Conservation (phyloP, 148 eudicot species). For the Drosera capensis region DNA sequence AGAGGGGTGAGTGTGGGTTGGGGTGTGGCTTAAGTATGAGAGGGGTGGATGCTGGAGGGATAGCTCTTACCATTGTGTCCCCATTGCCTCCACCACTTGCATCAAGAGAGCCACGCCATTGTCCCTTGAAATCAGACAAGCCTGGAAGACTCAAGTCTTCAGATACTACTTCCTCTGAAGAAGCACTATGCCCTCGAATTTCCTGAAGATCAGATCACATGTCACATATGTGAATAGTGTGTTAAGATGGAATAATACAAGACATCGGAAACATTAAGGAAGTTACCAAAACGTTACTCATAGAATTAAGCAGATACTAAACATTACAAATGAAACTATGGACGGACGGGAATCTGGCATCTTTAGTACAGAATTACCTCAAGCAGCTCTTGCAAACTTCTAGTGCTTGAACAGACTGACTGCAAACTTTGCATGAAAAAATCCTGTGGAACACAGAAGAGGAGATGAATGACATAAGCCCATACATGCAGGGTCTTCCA, state of each 20-base stretch:
- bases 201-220: constrained; percentile 24
- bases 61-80: constrained; percentile 94
- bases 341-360: neutral
- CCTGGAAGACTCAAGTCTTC: constrained; percentile 90
- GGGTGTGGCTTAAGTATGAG: no score
- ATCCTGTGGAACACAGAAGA: constrained; percentile 38
- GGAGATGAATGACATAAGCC: neutral
- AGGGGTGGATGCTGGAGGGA: no score
- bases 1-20: no score
- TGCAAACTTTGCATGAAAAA: constrained; percentile 87
- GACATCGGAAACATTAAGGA: no score
- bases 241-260: no score
- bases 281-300: no score
- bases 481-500: neutral
- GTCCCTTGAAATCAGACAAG: constrained; percentile 91
- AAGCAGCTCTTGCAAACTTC: constrained; percentile 72
- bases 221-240: constrained; percentile 3
- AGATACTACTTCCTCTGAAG: constrained; percentile 62
- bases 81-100: constrained; percentile 99
- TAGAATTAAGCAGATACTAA: no score
- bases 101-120: constrained; percentile 96
- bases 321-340: neutral
- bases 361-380: constrained; percentile 32
- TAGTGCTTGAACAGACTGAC: constrained; percentile 55
- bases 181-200: constrained; percentile 39